phyloP scores from a whole-genome alignment of 257 asterid genomes.

The Solanum corneliomulleri region DNA sequence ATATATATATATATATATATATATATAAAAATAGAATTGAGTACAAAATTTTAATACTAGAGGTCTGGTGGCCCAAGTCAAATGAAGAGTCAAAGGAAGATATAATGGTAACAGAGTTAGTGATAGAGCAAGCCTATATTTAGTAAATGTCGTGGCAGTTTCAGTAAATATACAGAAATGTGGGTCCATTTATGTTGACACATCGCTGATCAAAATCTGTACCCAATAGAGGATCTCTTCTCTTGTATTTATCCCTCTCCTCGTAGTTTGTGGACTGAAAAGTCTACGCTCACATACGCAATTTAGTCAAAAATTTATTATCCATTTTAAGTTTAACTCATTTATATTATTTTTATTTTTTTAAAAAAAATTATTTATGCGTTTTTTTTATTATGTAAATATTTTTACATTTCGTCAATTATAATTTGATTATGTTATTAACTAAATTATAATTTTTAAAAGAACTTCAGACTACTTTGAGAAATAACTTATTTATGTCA shows the following conservation, averaged over 20 bases:
- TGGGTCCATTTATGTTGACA: not conserved
- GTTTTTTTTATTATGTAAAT: too few relatives aligned
- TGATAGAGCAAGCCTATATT: not conserved
- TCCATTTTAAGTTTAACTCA: rapidly evolving
- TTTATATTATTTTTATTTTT: too few relatives aligned
- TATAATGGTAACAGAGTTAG: not conserved
- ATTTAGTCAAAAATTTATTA: not conserved
- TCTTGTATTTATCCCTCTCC: not conserved
- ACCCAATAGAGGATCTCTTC: not conserved
- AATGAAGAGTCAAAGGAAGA: not conserved
- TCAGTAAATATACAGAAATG: not conserved
- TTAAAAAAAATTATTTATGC: too few relatives aligned
- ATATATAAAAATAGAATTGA: not conserved
- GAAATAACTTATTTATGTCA: rapidly evolving
- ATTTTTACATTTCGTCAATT: too few relatives aligned
- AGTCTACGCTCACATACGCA: not conserved
- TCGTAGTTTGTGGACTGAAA: not conserved
- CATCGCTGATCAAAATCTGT: not conserved
- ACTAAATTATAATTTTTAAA: too few relatives aligned
- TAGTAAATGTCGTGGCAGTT: not conserved
- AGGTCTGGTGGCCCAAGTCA: not conserved
- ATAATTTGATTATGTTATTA: too few relatives aligned
- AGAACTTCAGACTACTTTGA: rapidly evolving
- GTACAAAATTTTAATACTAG: too few relatives aligned
- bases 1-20: too few relatives aligned